Evolutionary conservation across 108 stramenopile genomes (phyloP), one percentile per base, ranked within the genome.

Genomic region (Schizochytrium sp.): DNA sequence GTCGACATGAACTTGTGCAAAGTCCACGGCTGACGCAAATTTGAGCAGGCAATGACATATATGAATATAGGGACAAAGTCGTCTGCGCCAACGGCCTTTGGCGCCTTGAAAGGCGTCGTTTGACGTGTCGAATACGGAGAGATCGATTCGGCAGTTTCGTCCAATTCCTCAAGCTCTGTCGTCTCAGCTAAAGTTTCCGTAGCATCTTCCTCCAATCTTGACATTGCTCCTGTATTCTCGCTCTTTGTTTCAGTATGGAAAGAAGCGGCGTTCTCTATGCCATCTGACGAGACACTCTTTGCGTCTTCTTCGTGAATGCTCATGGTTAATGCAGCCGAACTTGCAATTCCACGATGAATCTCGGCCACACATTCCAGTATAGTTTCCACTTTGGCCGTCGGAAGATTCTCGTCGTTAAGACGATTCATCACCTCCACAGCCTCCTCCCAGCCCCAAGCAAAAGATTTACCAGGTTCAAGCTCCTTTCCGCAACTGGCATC

Each of bases 391-490:
- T 83, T 12, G 19, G n/a, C 51, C n/a, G 23, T 83, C 4, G 76
- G 76, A 12, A 53, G 48, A 83, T 2, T 47, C 48, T 53, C 23
- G 10, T 83, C 4, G 2, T 1, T 47, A 47, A 83, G 51, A 23
- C 28, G 48, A 34, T 83, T 23, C 10, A 83, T 12, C 8, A 28
- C 16, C 45, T 53, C 25, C 6, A 83, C 76, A 83, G 76, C 76
- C n/a, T 83, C 48, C 51, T 83, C 76, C 76, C 76, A 83, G 51
- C 76, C 76, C 76, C 76, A 83, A 6, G 48, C 45, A 83, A 83
- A 83, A 23, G 16, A 14, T 53, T n/a, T 23, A 25, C 34, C 72
- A n/a, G 72, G 23, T 72, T 3, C 21, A 72, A 29, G 72, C 29
- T 29, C 19, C 28, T 18, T 72, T 41, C 19, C 19, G 23, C 28